A percentile compares a stretch with the other conserved stretches of the same genome.
These are phyloP conservation scores for Colletotrichum horii DNA, from an alignment of 2,329 filamentous ascomycete genomes.

Conservation along the genomic window DNA sequence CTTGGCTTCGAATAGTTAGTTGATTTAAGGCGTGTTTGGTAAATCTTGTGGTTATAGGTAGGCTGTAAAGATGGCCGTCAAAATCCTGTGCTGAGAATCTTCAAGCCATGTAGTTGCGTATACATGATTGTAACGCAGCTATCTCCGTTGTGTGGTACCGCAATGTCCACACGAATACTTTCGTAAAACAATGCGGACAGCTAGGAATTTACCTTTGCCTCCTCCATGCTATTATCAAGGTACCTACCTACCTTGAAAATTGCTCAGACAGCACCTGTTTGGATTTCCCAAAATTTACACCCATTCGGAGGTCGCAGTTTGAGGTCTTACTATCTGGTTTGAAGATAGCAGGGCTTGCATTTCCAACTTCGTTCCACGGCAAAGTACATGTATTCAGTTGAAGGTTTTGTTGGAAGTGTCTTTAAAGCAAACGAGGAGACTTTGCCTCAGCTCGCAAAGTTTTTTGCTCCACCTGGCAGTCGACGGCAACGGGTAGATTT, in stretches of 20 bases:
- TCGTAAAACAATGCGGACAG: not conserved
- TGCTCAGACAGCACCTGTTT: not conserved
- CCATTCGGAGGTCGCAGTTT: no score
- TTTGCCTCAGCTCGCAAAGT: not conserved
- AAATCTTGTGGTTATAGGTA: not conserved
- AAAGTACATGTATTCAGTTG: not conserved
- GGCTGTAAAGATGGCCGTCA: not conserved
- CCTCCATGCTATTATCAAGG: not conserved
- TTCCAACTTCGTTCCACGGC: rapidly evolving
- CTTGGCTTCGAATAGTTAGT: not conserved
- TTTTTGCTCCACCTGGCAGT: not conserved
- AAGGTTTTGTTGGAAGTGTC: not conserved
- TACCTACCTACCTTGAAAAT: not conserved
- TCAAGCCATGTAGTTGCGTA: not conserved
- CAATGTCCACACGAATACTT: not conserved
- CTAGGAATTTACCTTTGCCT: not conserved
- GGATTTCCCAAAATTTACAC: not conserved
- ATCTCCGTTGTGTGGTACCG: not conserved
- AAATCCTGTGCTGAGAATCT: not conserved
- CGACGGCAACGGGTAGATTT: not conserved
- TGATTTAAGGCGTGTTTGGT: no score
- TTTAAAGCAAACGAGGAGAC: not conserved
- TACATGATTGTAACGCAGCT: rapidly evolving
- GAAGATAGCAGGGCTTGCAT: not conserved
- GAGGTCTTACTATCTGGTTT: not conserved